phyloP scores from a whole-genome alignment of 1,284 basidiomycete species.

The Mycosarcoma maydis region DNA sequence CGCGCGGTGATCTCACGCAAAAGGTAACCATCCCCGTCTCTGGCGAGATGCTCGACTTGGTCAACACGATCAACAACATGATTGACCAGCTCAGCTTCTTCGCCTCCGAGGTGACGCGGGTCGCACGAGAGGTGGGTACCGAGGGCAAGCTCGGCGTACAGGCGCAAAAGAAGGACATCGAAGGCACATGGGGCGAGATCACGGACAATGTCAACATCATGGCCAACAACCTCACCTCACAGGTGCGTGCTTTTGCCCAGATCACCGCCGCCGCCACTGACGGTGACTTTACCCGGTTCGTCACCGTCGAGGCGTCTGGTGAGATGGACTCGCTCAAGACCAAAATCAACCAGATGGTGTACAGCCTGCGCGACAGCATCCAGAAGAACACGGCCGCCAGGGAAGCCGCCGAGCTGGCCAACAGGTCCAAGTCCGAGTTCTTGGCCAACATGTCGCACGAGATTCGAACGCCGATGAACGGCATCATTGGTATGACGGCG shows the following conservation, averaged over 20 bases:
- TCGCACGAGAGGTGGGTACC: conserved; percentile 92
- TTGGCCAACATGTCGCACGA: conserved; percentile 68
- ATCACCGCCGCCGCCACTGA: conserved; percentile 98
- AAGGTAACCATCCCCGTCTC: conserved; percentile 92
- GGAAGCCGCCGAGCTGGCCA: conserved; percentile 91
- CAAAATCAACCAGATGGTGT: conserved; percentile 99
- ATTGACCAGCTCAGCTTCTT: conserved; percentile 79
- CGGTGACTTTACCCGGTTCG: conserved; percentile 98
- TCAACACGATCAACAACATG: conserved; percentile 73
- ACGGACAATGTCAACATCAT: conserved; percentile 75
- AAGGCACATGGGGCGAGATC: conserved; percentile 98
- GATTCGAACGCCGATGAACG: conserved; percentile 67
- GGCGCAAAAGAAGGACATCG: conserved; percentile 94
- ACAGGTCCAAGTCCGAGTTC: conserved; percentile 96
- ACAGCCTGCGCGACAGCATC: conserved; percentile 93
- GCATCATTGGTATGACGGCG: conserved; percentile 99
- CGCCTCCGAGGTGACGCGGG: conserved; percentile 92
- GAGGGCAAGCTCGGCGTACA: conserved; percentile 97
- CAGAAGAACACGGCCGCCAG: conserved; percentile 99
- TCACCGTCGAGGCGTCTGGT: conserved; percentile 96
- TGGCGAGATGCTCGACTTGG: conserved; percentile 92
- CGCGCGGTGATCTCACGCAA: conserved; percentile 89
- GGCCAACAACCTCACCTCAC: conserved; percentile 88
- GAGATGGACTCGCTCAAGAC: conserved; percentile 99
- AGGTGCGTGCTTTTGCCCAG: conserved; percentile 98